phyloP scores from a whole-genome alignment of 306 rosid genomes.

The Vigna radiata region DNA sequence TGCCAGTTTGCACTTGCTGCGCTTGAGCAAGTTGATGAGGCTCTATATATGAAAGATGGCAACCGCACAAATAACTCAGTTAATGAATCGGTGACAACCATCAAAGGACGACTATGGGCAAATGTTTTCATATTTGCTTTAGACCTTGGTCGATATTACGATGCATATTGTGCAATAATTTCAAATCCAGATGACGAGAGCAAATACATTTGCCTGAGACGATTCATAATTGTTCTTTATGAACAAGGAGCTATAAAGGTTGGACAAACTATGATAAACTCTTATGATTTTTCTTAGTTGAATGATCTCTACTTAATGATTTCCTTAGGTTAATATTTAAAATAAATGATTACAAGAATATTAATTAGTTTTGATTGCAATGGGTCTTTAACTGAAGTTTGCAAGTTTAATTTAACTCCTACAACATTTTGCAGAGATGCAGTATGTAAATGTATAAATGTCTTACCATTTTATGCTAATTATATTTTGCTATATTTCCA shows the following conservation, averaged over 20 bases:
- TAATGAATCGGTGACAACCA: constrained; percentile 67
- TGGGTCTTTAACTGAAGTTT: constrained; percentile 26
- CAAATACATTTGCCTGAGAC: constrained; percentile 89
- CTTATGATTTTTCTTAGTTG: constrained; percentile 25
- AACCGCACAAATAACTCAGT: constrained; percentile 45
- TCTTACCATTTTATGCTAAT: constrained; percentile 15
- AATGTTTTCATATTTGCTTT: constrained; percentile 88
- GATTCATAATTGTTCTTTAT: constrained; percentile 85
- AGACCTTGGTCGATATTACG: constrained; percentile 78
- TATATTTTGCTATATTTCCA: constrained; percentile 27
- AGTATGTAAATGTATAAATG: background rate
- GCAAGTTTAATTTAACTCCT: background rate
- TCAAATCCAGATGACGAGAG: constrained; percentile 98
- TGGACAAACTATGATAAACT: constrained; percentile 29
- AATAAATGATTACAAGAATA: constrained; percentile 12
- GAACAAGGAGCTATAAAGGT: constrained; percentile 89
- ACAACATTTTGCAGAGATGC: constrained; percentile 22
- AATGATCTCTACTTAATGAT: constrained; percentile 23
- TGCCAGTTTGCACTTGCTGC: constrained; percentile 98
- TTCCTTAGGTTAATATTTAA: constrained; percentile 10
- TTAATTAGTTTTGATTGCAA: constrained; percentile 25
- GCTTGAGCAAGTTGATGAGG: constrained; percentile 96
- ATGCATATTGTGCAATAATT: constrained; percentile 94
- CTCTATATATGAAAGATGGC: constrained; percentile 51
- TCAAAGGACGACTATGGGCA: constrained; percentile 93